phyloP scores from a whole-genome alignment of 306 rosid genomes.

The Prunus davidiana region DNA sequence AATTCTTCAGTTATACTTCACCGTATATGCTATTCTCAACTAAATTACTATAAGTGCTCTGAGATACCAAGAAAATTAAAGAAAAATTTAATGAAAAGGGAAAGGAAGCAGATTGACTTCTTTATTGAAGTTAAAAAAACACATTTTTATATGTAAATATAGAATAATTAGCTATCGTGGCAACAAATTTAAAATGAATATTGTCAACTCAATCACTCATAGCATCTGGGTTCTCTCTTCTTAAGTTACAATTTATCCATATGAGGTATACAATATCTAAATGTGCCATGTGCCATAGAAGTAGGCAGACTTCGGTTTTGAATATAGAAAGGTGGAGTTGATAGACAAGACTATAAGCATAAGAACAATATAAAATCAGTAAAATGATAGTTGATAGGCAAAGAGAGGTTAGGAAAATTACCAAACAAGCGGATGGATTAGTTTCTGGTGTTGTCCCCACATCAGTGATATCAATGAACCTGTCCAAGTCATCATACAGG shows the following conservation, averaged over 20 bases:
- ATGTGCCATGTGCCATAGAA: not conserved
- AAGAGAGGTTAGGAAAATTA: not conserved
- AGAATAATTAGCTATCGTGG: too few species aligned
- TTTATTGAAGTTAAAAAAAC: not conserved
- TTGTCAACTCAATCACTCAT: not conserved
- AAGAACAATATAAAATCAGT: not conserved
- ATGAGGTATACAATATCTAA: too few species aligned
- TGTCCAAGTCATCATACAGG: constrained; percentile 16
- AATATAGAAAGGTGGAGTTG: not conserved
- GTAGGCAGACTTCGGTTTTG: not conserved
- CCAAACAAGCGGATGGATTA: not conserved
- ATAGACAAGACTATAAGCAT: not conserved
- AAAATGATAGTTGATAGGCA: not conserved
- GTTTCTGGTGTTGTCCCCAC: not conserved
- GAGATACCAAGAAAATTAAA: not conserved
- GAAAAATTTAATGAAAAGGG: not conserved
- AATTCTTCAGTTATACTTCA: too few species aligned
- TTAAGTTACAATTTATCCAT: not conserved
- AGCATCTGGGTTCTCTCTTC: not conserved
- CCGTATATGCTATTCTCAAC: too few species aligned
- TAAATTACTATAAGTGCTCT: not conserved
- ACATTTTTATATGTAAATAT: too few species aligned
- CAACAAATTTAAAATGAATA: not conserved
- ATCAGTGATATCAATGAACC: not conserved
- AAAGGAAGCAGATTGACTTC: not conserved